Evolutionary conservation across 2,329 filamentous ascomycete species (phyloP).

Genomic region (Botrytis hyacinthi): DNA sequence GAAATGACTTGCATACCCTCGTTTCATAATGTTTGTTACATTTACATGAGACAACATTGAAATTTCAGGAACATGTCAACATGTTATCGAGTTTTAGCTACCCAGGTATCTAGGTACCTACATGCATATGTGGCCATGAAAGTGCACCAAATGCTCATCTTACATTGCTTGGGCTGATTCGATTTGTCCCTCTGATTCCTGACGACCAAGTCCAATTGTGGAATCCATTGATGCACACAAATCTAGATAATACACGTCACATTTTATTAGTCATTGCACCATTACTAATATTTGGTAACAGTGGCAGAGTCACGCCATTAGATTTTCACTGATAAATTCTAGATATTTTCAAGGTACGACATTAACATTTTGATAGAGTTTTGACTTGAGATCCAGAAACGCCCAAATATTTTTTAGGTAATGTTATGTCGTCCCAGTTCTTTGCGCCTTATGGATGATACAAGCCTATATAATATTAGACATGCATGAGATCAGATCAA

Average conservation of each 20-base stretch:
- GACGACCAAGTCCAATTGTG: background rate
- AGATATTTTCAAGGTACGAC: background rate
- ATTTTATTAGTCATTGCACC: background rate
- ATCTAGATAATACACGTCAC: background rate
- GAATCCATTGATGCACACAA: background rate
- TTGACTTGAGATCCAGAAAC: background rate
- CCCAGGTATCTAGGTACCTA: no score
- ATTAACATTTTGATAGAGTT: conserved; percentile 1
- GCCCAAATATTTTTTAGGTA: background rate
- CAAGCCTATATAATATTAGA: background rate
- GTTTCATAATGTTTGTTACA: background rate
- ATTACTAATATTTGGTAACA: background rate
- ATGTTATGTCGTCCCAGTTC: background rate
- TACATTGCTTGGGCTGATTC: background rate
- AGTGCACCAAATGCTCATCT: background rate
- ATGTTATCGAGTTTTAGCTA: background rate
- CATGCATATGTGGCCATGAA: background rate
- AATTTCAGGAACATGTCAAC: background rate
- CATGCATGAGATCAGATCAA: background rate
- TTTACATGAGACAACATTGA: conserved; percentile 1
- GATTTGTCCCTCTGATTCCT: background rate
- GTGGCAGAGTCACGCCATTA: background rate
- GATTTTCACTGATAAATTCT: background rate
- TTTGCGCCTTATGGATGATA: background rate
- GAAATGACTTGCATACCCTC: background rate